Evolutionary conservation across 2,329 filamentous ascomycete genomes (phyloP).

Genomic region (Fusarium sp.): DNA sequence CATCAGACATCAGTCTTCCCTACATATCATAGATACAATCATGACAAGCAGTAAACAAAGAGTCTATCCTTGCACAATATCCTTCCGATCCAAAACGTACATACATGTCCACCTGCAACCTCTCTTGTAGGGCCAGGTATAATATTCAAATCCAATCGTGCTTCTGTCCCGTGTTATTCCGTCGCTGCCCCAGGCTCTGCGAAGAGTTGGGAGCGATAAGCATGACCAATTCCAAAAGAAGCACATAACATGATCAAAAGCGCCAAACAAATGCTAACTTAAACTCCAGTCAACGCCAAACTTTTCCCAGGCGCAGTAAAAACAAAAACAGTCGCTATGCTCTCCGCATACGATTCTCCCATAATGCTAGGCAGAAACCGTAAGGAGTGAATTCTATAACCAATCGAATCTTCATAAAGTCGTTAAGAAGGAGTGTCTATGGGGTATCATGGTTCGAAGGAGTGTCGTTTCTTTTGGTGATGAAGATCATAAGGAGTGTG

Average conservation of each 20-base stretch:
- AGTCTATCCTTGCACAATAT: slow-evolving; percentile 34
- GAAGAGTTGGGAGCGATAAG: slow-evolving; percentile 35
- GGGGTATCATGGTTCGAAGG: slow-evolving; percentile 50
- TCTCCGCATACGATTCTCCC: slow-evolving; percentile 58
- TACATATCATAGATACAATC: slow-evolving; percentile 6
- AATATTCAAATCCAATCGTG: slow-evolving; percentile 20
- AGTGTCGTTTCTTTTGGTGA: slow-evolving; percentile 39
- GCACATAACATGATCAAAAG: slow-evolving; percentile 31
- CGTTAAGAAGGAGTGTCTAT: slow-evolving; percentile 53
- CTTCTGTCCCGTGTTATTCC: slow-evolving; percentile 39
- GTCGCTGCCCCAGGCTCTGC: slow-evolving; percentile 29
- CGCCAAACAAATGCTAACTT: slow-evolving; percentile 43
- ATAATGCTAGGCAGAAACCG: slow-evolving; percentile 50
- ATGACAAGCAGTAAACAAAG: slow-evolving; percentile 16
- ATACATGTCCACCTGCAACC: slow-evolving; percentile 24
- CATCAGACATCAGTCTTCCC: slow-evolving; percentile 25
- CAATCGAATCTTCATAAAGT: slow-evolving; percentile 52
- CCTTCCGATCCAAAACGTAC: slow-evolving; percentile 21
- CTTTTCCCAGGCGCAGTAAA: slow-evolving; percentile 42
- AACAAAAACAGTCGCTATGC: slow-evolving; percentile 64
- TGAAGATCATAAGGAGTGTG: slow-evolving; percentile 50
- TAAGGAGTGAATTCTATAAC: slow-evolving; percentile 61
- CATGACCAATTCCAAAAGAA: slow-evolving; percentile 24
- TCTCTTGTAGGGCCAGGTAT: slow-evolving; percentile 11
- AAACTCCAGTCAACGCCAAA: slow-evolving; percentile 43